Evolutionary conservation across 2,329 filamentous ascomycete genomes (phyloP).

Genomic region (Cladophialophora psammophila): DNA sequence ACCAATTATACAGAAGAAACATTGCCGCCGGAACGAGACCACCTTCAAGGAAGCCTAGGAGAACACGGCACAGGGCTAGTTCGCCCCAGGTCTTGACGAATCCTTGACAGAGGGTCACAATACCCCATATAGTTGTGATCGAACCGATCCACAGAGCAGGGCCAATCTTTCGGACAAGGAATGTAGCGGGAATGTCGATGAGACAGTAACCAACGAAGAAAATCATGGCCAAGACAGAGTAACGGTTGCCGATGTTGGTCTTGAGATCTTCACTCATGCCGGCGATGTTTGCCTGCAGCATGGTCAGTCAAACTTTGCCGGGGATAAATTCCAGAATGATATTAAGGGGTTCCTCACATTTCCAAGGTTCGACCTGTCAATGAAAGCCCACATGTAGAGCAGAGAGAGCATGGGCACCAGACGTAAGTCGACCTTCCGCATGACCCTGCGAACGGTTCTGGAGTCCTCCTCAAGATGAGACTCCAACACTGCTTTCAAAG

Average conservation of each 20-base stretch:
- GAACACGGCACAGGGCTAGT: not conserved
- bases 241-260: conserved; percentile 11
- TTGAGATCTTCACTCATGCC: conserved; percentile 10
- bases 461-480: conserved; percentile 4
- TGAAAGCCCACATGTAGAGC: not conserved
- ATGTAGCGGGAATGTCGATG: conserved; percentile 11
- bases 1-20: conserved; percentile 46
- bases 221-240: conserved; percentile 14
- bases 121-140: not conserved
- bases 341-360: not conserved
- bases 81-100: conserved; percentile 2
- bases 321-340: not conserved
- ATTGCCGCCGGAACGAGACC: not conserved
- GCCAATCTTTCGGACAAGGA: not conserved
- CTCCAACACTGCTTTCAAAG: conserved; percentile 5
- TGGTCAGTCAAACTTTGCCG: not conserved
- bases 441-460: not conserved
- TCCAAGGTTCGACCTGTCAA: not conserved
- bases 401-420: not conserved
- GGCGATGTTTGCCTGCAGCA: not conserved
- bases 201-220: conserved; percentile 15
- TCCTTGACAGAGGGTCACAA: not conserved
- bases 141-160: not conserved
- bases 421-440: not conserved
- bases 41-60: not conserved